A percentile compares a stretch with the other conserved stretches of the same genome.
Evolutionary conservation across 495 filamentous ascomycete species (phyloP).

Genomic region (Viridothelium virens): DNA sequence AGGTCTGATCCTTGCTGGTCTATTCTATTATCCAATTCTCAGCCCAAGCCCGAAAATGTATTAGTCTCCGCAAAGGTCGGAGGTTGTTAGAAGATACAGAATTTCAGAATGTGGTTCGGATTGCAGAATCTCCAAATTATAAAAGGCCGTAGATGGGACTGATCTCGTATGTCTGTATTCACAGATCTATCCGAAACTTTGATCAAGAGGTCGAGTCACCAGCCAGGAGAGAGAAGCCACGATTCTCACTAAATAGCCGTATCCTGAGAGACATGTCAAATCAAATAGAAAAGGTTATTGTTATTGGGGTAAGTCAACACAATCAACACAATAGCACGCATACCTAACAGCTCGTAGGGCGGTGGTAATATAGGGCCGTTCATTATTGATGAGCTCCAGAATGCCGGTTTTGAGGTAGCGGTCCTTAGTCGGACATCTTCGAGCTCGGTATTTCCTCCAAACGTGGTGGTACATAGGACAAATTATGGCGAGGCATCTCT

Average conservation of each 20-base stretch:
- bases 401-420: constrained; percentile 32
- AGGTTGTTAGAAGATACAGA: neutral
- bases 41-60: neutral
- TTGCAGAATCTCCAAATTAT: too few species aligned
- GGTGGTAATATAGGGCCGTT: constrained; percentile 34
- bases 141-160: too few species aligned
- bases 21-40: too few species aligned
- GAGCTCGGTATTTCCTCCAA: constrained; percentile 20
- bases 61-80: neutral
- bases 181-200: too few species aligned
- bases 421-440: constrained; percentile 35
- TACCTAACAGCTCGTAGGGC: neutral
- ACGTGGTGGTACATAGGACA: constrained; percentile 14
- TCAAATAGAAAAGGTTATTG: constrained; percentile 14
- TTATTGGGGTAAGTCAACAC: constrained; percentile 14
- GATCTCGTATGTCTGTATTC: too few species aligned
- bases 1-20: neutral
- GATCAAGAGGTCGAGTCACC: too few species aligned
- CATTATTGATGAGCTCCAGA: constrained; percentile 33
- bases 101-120: neutral
- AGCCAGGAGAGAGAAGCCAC: too few species aligned
- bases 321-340: neutral
- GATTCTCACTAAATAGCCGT: too few species aligned
- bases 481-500: constrained; percentile 8
- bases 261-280: constrained; percentile 5